These are phyloP conservation scores for Vinca major DNA, from an alignment of 305 asterid species.

Conservation along the genomic window DNA sequence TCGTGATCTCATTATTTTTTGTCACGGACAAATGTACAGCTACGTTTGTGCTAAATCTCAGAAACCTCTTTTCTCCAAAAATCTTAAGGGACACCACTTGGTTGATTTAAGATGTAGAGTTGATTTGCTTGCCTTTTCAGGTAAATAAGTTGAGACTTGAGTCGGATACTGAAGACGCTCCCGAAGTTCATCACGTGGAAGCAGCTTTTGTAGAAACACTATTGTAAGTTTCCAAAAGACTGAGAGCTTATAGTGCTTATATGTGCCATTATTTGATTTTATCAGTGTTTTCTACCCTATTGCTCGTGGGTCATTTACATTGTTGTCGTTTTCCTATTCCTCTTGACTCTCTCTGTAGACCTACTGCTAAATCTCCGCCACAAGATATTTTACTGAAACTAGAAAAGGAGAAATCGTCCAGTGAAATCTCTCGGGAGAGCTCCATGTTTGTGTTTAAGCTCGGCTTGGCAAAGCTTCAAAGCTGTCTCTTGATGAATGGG, in stretches of 20 bases:
- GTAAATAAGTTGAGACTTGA: constrained; percentile 72
- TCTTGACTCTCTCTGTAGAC: constrained; percentile 38
- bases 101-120: constrained; percentile 1
- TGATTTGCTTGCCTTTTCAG: constrained; percentile 26
- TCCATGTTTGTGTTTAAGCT: constrained; percentile 74
- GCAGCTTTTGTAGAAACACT: constrained; percentile 92
- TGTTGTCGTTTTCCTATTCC: neutral
- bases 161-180: constrained; percentile 66
- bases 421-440: constrained; percentile 58
- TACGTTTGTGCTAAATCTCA: neutral
- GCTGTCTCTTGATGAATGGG: constrained; percentile 91
- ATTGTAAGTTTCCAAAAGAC: constrained; percentile 44
- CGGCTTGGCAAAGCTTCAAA: constrained; percentile 68
- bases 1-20: neutral
- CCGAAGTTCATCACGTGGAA: constrained; percentile 73
- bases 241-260: neutral
- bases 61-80: too few species aligned
- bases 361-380: constrained; percentile 68
- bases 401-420: constrained; percentile 64
- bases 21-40: neutral
- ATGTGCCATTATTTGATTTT: neutral
- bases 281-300: neutral
- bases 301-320: neutral
- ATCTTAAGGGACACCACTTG: neutral
- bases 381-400: constrained; percentile 78